These are phyloP conservation scores for Emmonsia crescens DNA, from an alignment of 2,329 filamentous ascomycete genomes.

Conservation along the genomic window DNA sequence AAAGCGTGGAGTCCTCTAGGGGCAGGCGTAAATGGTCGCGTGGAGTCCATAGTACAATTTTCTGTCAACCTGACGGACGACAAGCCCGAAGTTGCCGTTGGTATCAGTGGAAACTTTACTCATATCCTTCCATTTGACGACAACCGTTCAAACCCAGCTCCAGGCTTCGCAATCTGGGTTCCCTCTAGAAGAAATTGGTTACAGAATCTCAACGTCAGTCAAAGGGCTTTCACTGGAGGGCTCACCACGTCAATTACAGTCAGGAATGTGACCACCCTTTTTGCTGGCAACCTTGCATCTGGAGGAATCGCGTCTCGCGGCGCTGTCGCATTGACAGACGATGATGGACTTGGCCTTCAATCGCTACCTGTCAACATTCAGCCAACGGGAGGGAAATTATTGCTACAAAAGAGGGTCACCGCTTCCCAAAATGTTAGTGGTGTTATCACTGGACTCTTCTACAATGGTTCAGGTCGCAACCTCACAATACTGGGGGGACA, in stretches of 20 bases:
- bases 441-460: conserved; percentile 19
- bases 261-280: conserved; percentile 47
- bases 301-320: conserved; percentile 63
- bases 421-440: conserved; percentile 26
- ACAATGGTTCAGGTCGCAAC: conserved; percentile 39
- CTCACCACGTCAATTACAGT: conserved; percentile 58
- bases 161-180: conserved; percentile 86
- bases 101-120: conserved; percentile 70
- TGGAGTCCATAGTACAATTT: conserved; percentile 64
- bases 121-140: conserved; percentile 48
- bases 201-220: conserved; percentile 57
- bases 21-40: conserved; percentile 71
- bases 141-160: conserved; percentile 49
- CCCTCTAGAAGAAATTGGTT: conserved; percentile 80
- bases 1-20: conserved; percentile 70
- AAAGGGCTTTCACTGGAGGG: conserved; percentile 59
- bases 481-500: conserved; percentile 81
- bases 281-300: conserved; percentile 73
- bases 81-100: conserved; percentile 60
- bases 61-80: conserved; percentile 64
- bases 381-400: conserved; percentile 15
- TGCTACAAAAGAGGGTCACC: conserved; percentile 18
- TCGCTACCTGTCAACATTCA: conserved; percentile 42
- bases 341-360: conserved; percentile 26
- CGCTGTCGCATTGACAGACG: conserved; percentile 51